phyloP scores from a whole-genome alignment of 441 rosid genomes.

The Adansonia madagascariensis region DNA sequence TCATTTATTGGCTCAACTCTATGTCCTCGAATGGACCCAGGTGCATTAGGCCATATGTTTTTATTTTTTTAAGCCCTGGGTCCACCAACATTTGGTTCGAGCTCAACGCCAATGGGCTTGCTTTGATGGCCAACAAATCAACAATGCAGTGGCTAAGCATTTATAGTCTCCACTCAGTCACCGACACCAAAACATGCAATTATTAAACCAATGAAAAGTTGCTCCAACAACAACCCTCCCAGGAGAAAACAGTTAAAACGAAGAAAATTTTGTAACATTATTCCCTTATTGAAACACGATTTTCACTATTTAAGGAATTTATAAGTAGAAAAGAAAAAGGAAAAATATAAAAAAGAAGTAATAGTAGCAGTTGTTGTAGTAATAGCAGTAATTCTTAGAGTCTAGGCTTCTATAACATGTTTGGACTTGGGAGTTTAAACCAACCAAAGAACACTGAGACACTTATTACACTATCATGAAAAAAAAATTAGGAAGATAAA shows the following conservation, averaged over 20 bases:
- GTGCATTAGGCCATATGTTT: not conserved
- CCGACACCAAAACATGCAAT: constrained; percentile 20
- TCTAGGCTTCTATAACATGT: constrained; percentile 6
- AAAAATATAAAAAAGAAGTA: not conserved
- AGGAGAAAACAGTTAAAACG: not conserved
- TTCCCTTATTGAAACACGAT: not conserved
- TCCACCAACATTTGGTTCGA: not conserved
- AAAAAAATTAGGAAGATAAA: constrained; percentile 4
- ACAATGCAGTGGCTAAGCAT: not conserved
- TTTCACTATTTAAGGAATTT: not conserved
- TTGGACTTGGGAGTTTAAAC: too few species aligned
- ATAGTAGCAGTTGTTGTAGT: not conserved
- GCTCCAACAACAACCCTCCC: constrained; percentile 2
- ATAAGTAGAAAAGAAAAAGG: not conserved
- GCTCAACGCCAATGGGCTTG: not conserved
- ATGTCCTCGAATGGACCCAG: not conserved
- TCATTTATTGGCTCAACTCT: not conserved
- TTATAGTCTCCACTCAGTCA: not conserved
- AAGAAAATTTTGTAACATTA: not conserved
- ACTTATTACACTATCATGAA: too few species aligned
- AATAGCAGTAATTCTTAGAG: constrained; percentile 6
- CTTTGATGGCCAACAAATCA: not conserved
- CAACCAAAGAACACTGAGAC: too few species aligned
- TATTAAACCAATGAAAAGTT: not conserved
- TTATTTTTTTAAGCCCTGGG: not conserved